These are phyloP conservation scores for Termitomyces sp. DNA, from an alignment of 768 basidiomycete genomes.

Conservation along the genomic window DNA sequence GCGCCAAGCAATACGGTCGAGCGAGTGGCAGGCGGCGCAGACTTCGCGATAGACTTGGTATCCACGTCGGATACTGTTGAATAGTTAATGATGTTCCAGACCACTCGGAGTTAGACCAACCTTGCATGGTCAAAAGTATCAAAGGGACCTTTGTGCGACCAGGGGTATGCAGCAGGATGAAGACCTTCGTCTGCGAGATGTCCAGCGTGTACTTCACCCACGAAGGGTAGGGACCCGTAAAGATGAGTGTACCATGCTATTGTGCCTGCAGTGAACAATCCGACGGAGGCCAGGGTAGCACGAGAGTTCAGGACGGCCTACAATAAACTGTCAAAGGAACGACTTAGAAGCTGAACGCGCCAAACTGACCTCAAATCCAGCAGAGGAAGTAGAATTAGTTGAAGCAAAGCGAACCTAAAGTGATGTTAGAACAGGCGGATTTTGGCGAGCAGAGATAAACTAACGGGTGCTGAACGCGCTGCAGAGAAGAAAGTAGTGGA, in stretches of 20 bases:
- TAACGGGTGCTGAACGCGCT: conserved; percentile 50
- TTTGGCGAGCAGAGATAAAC: conserved; percentile 18
- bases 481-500: conserved; percentile 35
- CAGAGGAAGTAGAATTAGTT: conserved; percentile 51
- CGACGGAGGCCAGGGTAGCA: conserved; percentile 70
- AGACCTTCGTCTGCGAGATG: conserved; percentile 92
- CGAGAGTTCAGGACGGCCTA: conserved; percentile 71
- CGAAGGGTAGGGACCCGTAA: conserved; percentile 85
- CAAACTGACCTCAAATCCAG: conserved; percentile 60
- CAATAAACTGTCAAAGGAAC: not conserved
- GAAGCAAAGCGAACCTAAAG: conserved; percentile 71
- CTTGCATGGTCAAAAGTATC: conserved; percentile 96
- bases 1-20: conserved; percentile 99
- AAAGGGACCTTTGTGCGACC: conserved; percentile 84
- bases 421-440: conserved; percentile 13
- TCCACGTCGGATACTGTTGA: conserved; percentile 83
- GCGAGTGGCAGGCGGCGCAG: conserved; percentile 97
- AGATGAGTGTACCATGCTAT: conserved; percentile 96
- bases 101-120: conserved; percentile 43
- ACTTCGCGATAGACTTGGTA: conserved; percentile 99
- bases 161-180: conserved; percentile 83
- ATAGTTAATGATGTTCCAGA: conserved; percentile 4
- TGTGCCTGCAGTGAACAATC: conserved; percentile 78
- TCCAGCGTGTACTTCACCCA: conserved; percentile 91
- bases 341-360: not conserved